A percentile compares a stretch with the other conserved stretches of the same genome.
These are phyloP conservation scores for Citrus sp. DNA, from an alignment of 345 rosid species.

Conservation along the genomic window DNA sequence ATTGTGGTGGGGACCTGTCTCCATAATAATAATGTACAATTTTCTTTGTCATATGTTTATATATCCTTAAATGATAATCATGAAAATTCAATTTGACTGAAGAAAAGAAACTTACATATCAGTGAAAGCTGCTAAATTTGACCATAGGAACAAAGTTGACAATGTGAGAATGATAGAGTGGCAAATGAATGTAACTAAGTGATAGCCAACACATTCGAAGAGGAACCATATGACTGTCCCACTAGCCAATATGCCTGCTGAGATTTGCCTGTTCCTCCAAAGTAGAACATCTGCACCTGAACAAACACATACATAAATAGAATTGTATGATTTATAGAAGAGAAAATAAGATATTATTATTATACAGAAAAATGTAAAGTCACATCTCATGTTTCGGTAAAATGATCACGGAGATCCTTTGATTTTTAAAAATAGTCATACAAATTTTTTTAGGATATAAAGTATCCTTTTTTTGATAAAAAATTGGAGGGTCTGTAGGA, in stretches of 20 bases:
- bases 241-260: constrained; percentile 35
- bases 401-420: no score
- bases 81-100: neutral
- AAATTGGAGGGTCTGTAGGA: no score
- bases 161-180: constrained; percentile 32
- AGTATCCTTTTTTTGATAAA: no score
- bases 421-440: no score
- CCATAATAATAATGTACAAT: no score
- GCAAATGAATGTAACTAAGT: constrained; percentile 40
- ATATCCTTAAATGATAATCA: neutral
- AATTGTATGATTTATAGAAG: no score
- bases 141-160: constrained; percentile 39
- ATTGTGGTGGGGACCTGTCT: constrained; percentile 30
- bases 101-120: constrained; percentile 26
- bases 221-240: constrained; percentile 46
- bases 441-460: no score
- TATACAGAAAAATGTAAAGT: no score
- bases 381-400: no score
- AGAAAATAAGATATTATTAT: no score
- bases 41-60: no score
- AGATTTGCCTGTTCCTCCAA: constrained; percentile 52
- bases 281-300: constrained; percentile 47
- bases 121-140: constrained; percentile 37
- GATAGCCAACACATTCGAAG: constrained; percentile 48
- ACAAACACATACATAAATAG: neutral